A percentile compares a stretch with the other conserved stretches of the same genome.
Conservation (phyloP, 768 basidiomycete species). For the Rossbeevera mucosa region DNA sequence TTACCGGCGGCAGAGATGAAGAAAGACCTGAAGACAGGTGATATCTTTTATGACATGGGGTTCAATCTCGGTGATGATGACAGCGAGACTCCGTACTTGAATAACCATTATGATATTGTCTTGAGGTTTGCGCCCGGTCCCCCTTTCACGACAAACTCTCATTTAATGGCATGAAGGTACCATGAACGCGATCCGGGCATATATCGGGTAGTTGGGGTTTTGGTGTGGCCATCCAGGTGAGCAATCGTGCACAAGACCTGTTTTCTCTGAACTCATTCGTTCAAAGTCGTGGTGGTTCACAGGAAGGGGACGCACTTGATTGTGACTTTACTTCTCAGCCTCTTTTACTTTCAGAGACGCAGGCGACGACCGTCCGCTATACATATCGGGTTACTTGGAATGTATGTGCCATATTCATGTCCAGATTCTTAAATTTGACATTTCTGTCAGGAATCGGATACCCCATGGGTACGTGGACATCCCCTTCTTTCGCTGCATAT, state of each 20-base stretch:
- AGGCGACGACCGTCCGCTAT: slow-evolving; percentile 65
- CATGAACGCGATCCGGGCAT: slow-evolving; percentile 65
- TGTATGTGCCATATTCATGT: slow-evolving; percentile 39
- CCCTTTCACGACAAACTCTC: slow-evolving; percentile 3
- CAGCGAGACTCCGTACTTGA: slow-evolving; percentile 61
- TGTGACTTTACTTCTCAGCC: slow-evolving; percentile 49
- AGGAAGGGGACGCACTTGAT: slow-evolving; percentile 40
- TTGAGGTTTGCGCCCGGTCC: slow-evolving; percentile 46
- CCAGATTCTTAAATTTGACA: slow-evolving; percentile 2
- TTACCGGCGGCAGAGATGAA: slow-evolving; percentile 94
- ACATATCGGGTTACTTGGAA: slow-evolving; percentile 88
- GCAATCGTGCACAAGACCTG: neutral
- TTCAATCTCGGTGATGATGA: slow-evolving; percentile 86
- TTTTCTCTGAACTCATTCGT: neutral
- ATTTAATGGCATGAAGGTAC: slow-evolving; percentile 49
- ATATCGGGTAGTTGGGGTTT: slow-evolving; percentile 88
- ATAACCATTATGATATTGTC: slow-evolving; percentile 92
- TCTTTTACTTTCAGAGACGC: slow-evolving; percentile 58
- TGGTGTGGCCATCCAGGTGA: slow-evolving; percentile 70
- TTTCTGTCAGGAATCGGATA: slow-evolving; percentile 66
- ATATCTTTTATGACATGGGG: slow-evolving; percentile 88
- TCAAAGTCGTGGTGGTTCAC: slow-evolving; percentile 58
- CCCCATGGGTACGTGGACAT: slow-evolving; percentile 60
- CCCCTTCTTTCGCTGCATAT: neutral
- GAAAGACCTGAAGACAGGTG: slow-evolving; percentile 68